Conservation (phyloP, 2,329 filamentous ascomycete genomes). For the Elsinoe perseae region DNA sequence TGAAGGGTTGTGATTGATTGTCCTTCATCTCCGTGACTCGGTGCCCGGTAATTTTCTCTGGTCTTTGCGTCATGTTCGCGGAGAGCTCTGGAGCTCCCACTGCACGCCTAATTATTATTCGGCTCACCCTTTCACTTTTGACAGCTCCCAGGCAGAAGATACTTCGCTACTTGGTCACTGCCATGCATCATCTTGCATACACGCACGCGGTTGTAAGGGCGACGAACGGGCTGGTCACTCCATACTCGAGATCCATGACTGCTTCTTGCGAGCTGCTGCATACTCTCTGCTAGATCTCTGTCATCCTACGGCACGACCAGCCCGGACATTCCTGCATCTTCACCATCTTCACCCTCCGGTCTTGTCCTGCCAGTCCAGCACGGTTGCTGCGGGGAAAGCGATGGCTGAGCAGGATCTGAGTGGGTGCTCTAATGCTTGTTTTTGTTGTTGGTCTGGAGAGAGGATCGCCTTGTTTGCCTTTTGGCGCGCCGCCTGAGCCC, state of each 20-base stretch:
- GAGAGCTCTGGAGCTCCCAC: neutral
- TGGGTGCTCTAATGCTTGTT: neutral
- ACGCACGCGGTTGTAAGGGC: neutral
- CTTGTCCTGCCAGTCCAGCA: neutral
- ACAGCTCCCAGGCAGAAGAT: neutral
- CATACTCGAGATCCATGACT: neutral
- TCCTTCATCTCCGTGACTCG: constrained; percentile 12
- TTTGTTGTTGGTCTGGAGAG: constrained; percentile 6
- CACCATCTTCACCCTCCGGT: neutral
- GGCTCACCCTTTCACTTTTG: neutral
- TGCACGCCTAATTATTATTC: neutral
- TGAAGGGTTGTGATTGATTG: neutral
- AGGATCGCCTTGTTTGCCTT: neutral
- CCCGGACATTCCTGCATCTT: neutral
- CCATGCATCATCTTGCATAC: neutral
- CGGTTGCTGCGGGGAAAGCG: constrained; percentile 5
- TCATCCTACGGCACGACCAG: constrained; percentile 4
- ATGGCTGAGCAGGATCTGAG: constrained; percentile 11
- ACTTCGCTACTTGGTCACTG: neutral
- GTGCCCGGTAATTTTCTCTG: neutral
- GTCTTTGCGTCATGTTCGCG: neutral
- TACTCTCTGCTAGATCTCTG: neutral
- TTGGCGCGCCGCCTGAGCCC: neutral
- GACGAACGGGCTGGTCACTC: neutral
- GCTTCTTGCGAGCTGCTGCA: neutral